Percentiles rank a stretch among this genome's conserved stretches.
phyloP scores from a whole-genome alignment of 1,139 yeast species.

The Kazachstania sp. region DNA sequence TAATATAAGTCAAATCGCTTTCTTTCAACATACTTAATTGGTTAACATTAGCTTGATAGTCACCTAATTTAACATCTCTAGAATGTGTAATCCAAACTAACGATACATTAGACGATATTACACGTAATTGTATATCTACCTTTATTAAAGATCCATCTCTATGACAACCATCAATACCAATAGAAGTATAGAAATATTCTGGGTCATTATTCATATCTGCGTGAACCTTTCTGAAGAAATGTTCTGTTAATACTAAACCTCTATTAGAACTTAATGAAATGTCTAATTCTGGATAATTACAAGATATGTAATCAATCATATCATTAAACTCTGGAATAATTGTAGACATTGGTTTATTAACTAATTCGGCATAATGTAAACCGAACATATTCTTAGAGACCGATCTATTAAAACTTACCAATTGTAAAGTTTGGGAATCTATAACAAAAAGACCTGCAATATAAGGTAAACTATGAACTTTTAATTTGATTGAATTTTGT shows the following conservation, averaged over 20 bases:
- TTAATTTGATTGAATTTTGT: slow-evolving; percentile 38
- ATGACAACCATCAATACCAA: slow-evolving; percentile 62
- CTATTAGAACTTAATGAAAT: slow-evolving; percentile 28
- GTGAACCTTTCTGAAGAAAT: slow-evolving; percentile 62
- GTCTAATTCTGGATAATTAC: slow-evolving; percentile 36
- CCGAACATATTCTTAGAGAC: slow-evolving; percentile 78
- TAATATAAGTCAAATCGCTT: slow-evolving; percentile 29
- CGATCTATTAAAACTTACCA: slow-evolving; percentile 55
- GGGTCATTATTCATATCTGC: slow-evolving; percentile 21
- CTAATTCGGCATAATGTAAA: slow-evolving; percentile 40
- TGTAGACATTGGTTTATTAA: slow-evolving; percentile 45
- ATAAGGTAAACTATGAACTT: slow-evolving; percentile 70
- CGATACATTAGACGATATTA: slow-evolving; percentile 48
- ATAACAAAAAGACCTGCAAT: slow-evolving; percentile 80
- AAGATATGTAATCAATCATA: slow-evolving; percentile 44
- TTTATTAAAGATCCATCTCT: slow-evolving; percentile 56
- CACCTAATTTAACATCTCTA: slow-evolving; percentile 34
- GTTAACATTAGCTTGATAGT: slow-evolving; percentile 31
- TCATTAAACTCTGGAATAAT: slow-evolving; percentile 61
- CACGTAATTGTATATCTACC: slow-evolving; percentile 76
- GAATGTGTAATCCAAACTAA: slow-evolving; percentile 85
- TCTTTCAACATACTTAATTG: slow-evolving; percentile 34
- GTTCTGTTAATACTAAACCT: slow-evolving; percentile 78
- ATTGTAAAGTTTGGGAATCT: slow-evolving; percentile 21
- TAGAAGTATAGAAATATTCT: slow-evolving; percentile 45